Percentiles rank a stretch among this genome's conserved stretches.
These are phyloP conservation scores for Podaxis sp. DNA, from an alignment of 768 basidiomycete species.

Conservation along the genomic window DNA sequence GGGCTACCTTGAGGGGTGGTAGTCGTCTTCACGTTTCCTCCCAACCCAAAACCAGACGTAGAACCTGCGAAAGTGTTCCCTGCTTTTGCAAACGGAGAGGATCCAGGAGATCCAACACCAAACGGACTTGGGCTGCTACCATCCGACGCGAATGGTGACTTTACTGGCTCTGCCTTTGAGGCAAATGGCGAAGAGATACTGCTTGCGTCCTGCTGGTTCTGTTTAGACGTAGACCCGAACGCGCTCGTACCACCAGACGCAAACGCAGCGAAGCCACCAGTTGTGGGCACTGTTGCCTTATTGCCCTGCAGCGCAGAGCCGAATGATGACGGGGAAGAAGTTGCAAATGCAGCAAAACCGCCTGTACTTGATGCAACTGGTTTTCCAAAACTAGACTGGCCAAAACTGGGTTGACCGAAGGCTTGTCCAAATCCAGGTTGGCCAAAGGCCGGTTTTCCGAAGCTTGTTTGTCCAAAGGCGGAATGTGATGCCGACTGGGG, in stretches of 20 bases:
- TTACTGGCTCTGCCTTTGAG: not conserved
- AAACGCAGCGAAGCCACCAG: slow-evolving; percentile 23
- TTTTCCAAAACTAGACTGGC: slow-evolving; percentile 20
- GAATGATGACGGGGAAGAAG: slow-evolving; percentile 14
- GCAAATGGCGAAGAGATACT: not conserved
- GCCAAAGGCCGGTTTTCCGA: slow-evolving; percentile 36
- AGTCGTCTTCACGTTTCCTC: not conserved
- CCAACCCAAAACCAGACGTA: not conserved
- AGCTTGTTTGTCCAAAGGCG: slow-evolving; percentile 18
- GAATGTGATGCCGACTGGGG: slow-evolving; percentile 15
- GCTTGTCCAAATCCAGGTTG: slow-evolving; percentile 34
- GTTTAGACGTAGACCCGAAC: slow-evolving; percentile 12
- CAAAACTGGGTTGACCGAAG: slow-evolving; percentile 33
- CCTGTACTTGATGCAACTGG: slow-evolving; percentile 15
- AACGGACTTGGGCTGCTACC: not conserved
- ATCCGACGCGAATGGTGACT: not conserved
- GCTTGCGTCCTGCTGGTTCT: not conserved
- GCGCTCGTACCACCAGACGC: slow-evolving; percentile 14
- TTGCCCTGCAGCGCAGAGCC: slow-evolving; percentile 5
- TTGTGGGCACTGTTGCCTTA: not conserved
- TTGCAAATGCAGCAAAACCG: slow-evolving; percentile 19
- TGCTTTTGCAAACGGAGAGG: slow-evolving; percentile 1
- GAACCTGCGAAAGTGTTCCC: not conserved
- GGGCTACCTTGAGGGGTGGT: slow-evolving; percentile 1
- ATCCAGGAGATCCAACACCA: not conserved